Evolutionary conservation across 768 basidiomycete genomes (phyloP), one percentile per base, ranked within the genome.

Genomic region (Rhodotorula graminis): DNA sequence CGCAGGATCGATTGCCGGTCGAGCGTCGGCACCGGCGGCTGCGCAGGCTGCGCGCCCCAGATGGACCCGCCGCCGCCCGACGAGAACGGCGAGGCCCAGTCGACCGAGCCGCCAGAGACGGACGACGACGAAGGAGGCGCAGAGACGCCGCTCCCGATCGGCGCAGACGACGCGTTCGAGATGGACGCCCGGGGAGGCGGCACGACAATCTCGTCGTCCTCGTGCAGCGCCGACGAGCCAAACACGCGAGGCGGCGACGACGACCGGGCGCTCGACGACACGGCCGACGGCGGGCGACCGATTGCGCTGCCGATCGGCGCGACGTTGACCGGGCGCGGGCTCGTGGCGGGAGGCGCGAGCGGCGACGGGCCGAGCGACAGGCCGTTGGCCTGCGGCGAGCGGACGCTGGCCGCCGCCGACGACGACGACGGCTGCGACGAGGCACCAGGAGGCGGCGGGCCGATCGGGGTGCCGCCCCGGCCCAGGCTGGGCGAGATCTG

Each of bases 121-220:
- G 56, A 61, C 33, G 70, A 42, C 52, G 72, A 65, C 47, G 56
- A 40, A 7, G 52, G 29, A 2, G 66, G 31, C 29, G 71, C 55
- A 14, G 55, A 14, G 27, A n/a, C 29, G 12, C 60, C 44, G 44
- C 60, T 61, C 49, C 50, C 58, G 64, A 61, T 65, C 46, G 67
- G 47, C 21, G 61, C 31, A 6, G 67, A 40, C 29, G 64, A 46
- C 10, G 50, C 47, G 27, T 64, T 57, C 47, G 70, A 71, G 46
- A 72, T 61, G 42, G 62, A 64, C 19, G 71, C 66, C 3, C 64
- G 64, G 5, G 67, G 44, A 2, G 50, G 65, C n/a, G 72, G 67
- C 1, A 69, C 70, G 16, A 75, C 74, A 11, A 75, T 66, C 61
- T 75, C 74, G 71, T 75, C 74, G 68, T 75, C 74, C 29, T 64